Evolutionary conservation across 2,329 filamentous ascomycete species (phyloP).

Genomic region (Nectriaceae sp.): DNA sequence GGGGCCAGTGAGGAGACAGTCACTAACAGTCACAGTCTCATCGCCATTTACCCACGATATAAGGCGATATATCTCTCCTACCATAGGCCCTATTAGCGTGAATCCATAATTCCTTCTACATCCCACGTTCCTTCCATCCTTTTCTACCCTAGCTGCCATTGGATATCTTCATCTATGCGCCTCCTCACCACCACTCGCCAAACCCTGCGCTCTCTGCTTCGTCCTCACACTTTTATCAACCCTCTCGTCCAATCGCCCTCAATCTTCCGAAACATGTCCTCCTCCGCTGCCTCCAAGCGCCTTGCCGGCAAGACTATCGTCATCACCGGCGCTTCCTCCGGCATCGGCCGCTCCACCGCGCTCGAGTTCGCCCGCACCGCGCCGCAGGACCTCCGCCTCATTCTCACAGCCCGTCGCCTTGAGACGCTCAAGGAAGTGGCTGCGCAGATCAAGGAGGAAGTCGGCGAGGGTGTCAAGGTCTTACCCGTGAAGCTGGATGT

Average conservation of each 20-base stretch:
- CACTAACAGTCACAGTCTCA: too few species aligned
- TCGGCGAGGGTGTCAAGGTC: conserved; percentile 79
- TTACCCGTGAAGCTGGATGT: conserved; percentile 85
- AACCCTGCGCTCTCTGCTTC: conserved; percentile 5
- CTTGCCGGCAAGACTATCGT: conserved; percentile 91
- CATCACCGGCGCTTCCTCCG: conserved; percentile 89
- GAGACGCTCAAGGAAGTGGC: conserved; percentile 78
- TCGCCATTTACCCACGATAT: conserved; percentile 14
- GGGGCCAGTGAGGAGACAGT: too few species aligned
- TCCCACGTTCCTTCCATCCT: background rate
- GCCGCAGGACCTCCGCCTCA: conserved; percentile 76
- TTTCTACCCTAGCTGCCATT: background rate
- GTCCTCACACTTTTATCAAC: conserved; percentile 10
- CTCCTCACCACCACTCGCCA: conserved; percentile 8
- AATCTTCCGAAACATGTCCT: conserved; percentile 44
- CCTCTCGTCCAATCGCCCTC: conserved; percentile 6
- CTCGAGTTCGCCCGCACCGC: conserved; percentile 89
- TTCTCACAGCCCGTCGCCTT: conserved; percentile 84
- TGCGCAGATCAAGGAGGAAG: conserved; percentile 72
- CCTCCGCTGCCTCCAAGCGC: conserved; percentile 71
- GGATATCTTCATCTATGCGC: conserved; percentile 6
- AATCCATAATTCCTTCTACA: background rate
- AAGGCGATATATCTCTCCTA: background rate
- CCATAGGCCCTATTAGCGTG: background rate
- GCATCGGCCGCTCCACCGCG: conserved; percentile 83